Percentiles rank a stretch among this genome's conserved stretches.
phyloP scores from a whole-genome alignment of 148 eudicot species.

The Rhododendron ovatum region DNA sequence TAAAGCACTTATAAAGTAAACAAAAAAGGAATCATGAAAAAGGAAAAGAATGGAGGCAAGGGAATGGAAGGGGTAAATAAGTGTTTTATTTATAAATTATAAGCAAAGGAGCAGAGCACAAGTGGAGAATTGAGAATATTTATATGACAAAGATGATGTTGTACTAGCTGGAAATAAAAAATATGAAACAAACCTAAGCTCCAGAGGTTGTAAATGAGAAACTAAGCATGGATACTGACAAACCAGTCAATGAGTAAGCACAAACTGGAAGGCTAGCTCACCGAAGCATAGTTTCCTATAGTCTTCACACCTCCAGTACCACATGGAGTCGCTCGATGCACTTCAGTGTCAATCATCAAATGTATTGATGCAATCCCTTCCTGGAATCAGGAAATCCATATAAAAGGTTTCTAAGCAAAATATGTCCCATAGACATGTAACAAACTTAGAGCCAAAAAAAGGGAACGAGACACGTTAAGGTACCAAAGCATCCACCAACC shows the following conservation, averaged over 20 bases:
- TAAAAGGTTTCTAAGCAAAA: not conserved
- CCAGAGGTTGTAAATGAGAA: not conserved
- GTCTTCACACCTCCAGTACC: conserved; percentile 97
- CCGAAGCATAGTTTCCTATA: conserved; percentile 94
- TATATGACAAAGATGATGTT: not conserved
- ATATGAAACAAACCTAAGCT: not conserved
- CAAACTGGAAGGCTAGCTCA: conserved; percentile 27
- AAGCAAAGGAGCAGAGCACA: not conserved
- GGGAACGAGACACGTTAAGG: not conserved
- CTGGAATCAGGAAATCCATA: conserved; percentile 36
- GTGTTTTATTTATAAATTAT: not conserved
- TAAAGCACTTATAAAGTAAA: not conserved
- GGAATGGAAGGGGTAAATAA: not conserved
- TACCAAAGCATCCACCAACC: too few relatives aligned
- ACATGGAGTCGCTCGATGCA: conserved; percentile 97
- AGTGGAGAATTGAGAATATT: not conserved
- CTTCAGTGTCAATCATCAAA: conserved; percentile 79
- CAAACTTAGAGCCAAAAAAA: not conserved
- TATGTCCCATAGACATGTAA: not conserved
- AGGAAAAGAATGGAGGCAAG: not conserved
- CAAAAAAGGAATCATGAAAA: too few relatives aligned
- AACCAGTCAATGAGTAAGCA: not conserved
- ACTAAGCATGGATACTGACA: not conserved
- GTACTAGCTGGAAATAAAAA: not conserved
- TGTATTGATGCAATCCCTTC: conserved; percentile 89